Evolutionary conservation across 2,329 filamentous ascomycete species (phyloP).

Genomic region (Colletotrichum shisoi): DNA sequence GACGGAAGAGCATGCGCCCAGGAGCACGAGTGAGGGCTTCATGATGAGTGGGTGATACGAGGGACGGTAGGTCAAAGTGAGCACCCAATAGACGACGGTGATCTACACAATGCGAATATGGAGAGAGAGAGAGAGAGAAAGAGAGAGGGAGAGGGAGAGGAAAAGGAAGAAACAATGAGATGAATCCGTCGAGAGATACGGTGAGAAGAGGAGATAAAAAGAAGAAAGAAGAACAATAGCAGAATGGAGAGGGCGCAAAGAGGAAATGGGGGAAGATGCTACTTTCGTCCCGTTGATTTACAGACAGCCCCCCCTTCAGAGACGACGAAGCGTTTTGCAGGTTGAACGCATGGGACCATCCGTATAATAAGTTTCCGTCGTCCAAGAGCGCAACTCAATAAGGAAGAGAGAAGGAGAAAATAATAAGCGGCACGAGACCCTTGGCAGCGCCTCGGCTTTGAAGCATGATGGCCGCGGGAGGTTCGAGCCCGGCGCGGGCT

Average conservation of each 20-base stretch:
- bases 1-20: slow-evolving; percentile 16
- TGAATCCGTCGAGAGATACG: not conserved
- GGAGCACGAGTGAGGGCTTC: slow-evolving; percentile 31
- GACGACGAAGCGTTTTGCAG: not conserved
- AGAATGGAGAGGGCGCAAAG: not conserved
- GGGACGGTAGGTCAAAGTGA: too few relatives aligned
- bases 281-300: slow-evolving; percentile 36
- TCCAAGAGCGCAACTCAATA: not conserved
- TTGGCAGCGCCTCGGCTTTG: slow-evolving; percentile 22
- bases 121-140: not conserved
- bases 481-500: slow-evolving; percentile 33
- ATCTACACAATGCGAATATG: slow-evolving; percentile 27
- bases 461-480: slow-evolving; percentile 33
- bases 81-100: slow-evolving; percentile 10
- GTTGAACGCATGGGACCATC: slow-evolving; percentile 17
- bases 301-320: not conserved
- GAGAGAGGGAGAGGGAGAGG: not conserved
- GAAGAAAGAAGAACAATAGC: too few relatives aligned
- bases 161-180: not conserved
- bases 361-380: slow-evolving; percentile 9
- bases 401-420: not conserved
- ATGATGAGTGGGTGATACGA: slow-evolving; percentile 10
- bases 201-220: not conserved
- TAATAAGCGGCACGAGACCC: slow-evolving; percentile 15
- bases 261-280: not conserved